Percentiles rank a stretch among this genome's conserved stretches.
Conservation (phyloP, 306 rosid species). For the Dryas octopetala region DNA sequence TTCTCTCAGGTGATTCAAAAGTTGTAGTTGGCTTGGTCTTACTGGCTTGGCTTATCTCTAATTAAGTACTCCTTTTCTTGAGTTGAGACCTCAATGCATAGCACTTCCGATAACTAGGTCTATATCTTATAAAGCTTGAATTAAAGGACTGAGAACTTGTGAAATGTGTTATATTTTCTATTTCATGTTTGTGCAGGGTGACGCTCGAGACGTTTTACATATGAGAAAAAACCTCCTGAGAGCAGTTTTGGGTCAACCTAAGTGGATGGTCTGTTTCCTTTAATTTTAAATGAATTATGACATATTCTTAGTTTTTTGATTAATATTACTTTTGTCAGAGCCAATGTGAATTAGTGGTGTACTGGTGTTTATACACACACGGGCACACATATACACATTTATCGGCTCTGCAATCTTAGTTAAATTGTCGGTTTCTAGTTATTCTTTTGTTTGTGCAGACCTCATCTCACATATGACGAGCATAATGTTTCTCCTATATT, state of each 20-base stretch:
- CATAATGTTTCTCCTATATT: neutral
- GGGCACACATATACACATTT: no score
- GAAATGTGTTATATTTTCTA: conserved; percentile 1
- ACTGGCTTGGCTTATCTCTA: neutral
- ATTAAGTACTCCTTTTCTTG: neutral
- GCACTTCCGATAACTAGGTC: conserved; percentile 4
- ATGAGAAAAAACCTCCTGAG: conserved; percentile 71
- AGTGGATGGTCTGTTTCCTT: conserved; percentile 61
- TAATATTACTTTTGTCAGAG: neutral
- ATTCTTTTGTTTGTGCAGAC: neutral
- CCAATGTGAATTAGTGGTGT: neutral
- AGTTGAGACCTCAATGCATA: neutral
- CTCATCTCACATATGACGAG: neutral
- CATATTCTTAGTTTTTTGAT: conserved; percentile 15
- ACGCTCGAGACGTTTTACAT: conserved; percentile 58
- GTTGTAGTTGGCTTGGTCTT: neutral
- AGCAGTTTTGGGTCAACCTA: conserved; percentile 55
- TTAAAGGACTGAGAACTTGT: neutral
- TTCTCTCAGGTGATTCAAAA: neutral
- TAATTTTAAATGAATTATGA: conserved; percentile 8
- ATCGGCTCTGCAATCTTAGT: no score
- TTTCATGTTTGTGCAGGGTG: conserved; percentile 55
- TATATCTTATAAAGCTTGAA: neutral
- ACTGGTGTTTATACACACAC: neutral
- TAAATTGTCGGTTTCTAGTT: no score